Percentiles rank a stretch among this genome's conserved stretches.
Evolutionary conservation across 768 basidiomycete species (phyloP).

Genomic region (Sporobolomyces pararoseus): DNA sequence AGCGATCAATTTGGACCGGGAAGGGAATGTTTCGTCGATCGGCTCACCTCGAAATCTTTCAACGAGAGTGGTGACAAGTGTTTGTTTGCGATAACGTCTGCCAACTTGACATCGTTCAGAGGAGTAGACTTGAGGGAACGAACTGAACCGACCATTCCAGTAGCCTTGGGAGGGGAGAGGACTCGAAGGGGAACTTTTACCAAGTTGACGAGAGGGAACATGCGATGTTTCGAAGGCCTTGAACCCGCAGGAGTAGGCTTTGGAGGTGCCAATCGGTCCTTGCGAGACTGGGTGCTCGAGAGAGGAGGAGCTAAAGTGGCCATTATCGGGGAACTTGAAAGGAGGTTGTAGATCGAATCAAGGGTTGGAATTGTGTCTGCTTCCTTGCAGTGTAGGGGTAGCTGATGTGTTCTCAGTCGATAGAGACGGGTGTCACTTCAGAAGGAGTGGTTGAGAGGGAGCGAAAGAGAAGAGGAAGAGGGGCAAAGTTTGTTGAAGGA

Average conservation of each 20-base stretch:
- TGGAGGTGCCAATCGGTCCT: neutral
- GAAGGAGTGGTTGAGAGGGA: too few relatives aligned
- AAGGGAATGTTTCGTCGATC: neutral
- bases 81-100: conserved; percentile 40
- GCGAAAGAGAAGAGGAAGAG: neutral
- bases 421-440: neutral
- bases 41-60: conserved; percentile 37
- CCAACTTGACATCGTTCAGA: conserved; percentile 33
- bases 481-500: too few relatives aligned
- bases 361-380: too few relatives aligned
- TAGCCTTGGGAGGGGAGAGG: conserved; percentile 36
- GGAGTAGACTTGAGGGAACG: conserved; percentile 35
- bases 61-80: conserved; percentile 39
- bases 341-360: neutral
- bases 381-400: too few relatives aligned
- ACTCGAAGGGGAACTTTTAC: conserved; percentile 36
- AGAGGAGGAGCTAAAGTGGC: conserved; percentile 26
- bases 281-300: neutral
- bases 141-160: conserved; percentile 39
- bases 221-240: conserved; percentile 3
- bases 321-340: conserved; percentile 9
- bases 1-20: too few relatives aligned
- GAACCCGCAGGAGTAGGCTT: neutral
- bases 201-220: conserved; percentile 29
- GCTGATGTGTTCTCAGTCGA: too few relatives aligned